Evolutionary conservation across 768 basidiomycete species (phyloP), one percentile per base, ranked within the genome.

Genomic region (Tricholoma matsutake): DNA sequence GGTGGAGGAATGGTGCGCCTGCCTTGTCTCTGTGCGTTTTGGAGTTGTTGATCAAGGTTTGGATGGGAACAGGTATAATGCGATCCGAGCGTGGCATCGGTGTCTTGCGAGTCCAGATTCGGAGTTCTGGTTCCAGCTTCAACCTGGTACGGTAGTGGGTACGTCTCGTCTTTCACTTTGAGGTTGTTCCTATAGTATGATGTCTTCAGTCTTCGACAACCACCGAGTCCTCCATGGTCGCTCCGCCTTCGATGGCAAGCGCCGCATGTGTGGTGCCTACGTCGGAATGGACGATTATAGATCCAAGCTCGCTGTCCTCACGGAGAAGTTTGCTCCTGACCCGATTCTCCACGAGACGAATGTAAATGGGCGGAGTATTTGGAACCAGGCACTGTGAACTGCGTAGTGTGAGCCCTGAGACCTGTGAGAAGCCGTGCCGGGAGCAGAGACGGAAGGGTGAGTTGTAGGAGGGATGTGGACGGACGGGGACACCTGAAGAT

Each of bases 191-290:
- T 31, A 49, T 45, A 34, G 32, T 29, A 29, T 53, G 20, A 52
- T 54, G 7, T 54, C 22, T 11, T 29, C 31, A 93, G 93, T 94
- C 20, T 80, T 96, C 54, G 89, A 98, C 73, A 98, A 98, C 70
- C 91, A 96, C 73, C 85, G 96, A 20, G 92, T 98, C 11, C 78
- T 98, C 54, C 96, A 98, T 66, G 96, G 96, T 11, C 87, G 96
- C n/a, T 93, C 94, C 0, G 84, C 87, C 1, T 98, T 97, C 70
- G 81, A 84, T 11, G 96, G 96, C 10, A 85, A 85, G 72, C 85
- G 96, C 3, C 83, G 92, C 1, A 93, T 99, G 86, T 98, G 96
- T 68, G 96, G 96, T 2, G 97, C 96, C 0, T 99, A 99, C 71
- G 84, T 98, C 60, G 92, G 92, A 0, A 78, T 84, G 11, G 96